These are phyloP conservation scores for Homolaphlyctis polyrhiza DNA, from an alignment of 371 early-diverging fungal genomes.

Conservation along the genomic window DNA sequence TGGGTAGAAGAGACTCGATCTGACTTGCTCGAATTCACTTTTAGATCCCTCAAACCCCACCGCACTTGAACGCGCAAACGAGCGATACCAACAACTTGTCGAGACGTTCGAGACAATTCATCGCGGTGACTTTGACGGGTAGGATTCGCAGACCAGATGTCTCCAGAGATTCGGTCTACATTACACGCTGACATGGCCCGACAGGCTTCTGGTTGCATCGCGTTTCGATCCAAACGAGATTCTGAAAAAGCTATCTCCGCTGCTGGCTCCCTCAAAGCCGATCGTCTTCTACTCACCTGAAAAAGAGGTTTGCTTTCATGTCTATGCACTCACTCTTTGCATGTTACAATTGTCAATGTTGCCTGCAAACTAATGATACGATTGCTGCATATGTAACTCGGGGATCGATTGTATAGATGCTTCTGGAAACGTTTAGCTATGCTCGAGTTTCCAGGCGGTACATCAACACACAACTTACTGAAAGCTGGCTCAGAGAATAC, in stretches of 20 bases:
- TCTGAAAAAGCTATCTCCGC: conserved; percentile 59
- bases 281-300: conserved; percentile 75
- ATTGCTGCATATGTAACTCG: no score
- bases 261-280: conserved; percentile 74
- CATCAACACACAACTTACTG: conserved; percentile 76
- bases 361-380: no score
- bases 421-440: conserved; percentile 63
- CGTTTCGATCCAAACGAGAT: conserved; percentile 66
- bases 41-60: not conserved
- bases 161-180: no score
- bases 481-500: conserved; percentile 86
- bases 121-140: conserved; percentile 63
- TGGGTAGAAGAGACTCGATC: not conserved
- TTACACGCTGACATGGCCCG: not conserved
- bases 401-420: no score
- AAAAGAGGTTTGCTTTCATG: conserved; percentile 60
- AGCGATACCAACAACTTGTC: conserved; percentile 13
- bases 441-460: conserved; percentile 66
- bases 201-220: conserved; percentile 75
- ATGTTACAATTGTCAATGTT: not conserved
- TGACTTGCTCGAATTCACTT: not conserved
- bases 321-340: not conserved
- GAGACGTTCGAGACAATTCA: conserved; percentile 33
- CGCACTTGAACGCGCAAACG: not conserved
- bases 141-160: not conserved